Evolutionary conservation across 164 flowering plant species (phyloP), one percentile per base, ranked within the genome.

Genomic region (Piper longum): DNA sequence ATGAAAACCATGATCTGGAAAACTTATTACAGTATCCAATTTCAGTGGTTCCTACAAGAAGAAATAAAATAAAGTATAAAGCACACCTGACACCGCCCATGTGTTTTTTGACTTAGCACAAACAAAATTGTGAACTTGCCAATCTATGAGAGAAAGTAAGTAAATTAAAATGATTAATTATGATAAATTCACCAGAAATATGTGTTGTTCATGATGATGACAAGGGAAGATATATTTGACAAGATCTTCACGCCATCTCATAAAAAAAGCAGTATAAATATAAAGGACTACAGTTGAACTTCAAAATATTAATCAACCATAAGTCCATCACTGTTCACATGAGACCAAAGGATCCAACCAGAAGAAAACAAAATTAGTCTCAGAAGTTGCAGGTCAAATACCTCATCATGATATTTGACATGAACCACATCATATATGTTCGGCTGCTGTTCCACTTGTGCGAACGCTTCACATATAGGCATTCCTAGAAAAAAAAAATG

Each of bases 1-100:
- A 78, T 90, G 97, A 72, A 93, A 93, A 4, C 99, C 99, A 73
- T 93, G 97, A 72, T 93, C 97, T 0, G 99, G 99, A 75, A 93
- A 90, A 82, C 96, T 84, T 41, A 93, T 84, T 68, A 93, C 95
- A 41, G 90, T 79, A 68, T 93, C 99, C 66, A 90, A 70, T 59
- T 83, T 90, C 4, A 93, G 68, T 4, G 99, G 97, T 67, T 93
- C 99, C 99, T 93, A 78, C 54, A 75, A 17, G 16, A 16, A 39
- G 54, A 2, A n/a, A 1, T 14, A 48, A 9, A 5, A 48, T 1
- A 48, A 9, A 5, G 14, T 9, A 9, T 14, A 48, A 8, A 5
- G 14, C 52, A 48, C 14, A 14, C 12, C 52, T 48, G 14, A 48
- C 52, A 44, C 48, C 52, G 7, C 52, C 52, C 14, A 13, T 48